Evolutionary conservation across 2,329 filamentous ascomycete species (phyloP), one percentile per base, ranked within the genome.

Genomic region (Salinomyces thailandicus): DNA sequence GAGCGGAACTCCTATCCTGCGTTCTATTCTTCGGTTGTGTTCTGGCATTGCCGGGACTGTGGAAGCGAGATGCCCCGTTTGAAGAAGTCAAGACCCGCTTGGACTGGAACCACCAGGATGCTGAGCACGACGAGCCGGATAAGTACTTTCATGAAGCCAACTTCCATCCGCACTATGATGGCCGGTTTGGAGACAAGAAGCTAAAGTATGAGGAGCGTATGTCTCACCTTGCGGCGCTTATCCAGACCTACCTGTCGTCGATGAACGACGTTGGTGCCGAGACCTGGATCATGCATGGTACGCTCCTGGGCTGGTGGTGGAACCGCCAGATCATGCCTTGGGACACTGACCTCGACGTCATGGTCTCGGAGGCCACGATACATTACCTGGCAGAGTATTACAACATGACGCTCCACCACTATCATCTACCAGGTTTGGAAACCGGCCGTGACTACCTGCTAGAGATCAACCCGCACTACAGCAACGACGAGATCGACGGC

Each of bases 221-320:
- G 15, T 53, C 59, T 11, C 62, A 72, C 40, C 62, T 77, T 13
- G 65, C 62, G 14, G 59, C 64, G 2, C 58, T 77, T 22, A 62
- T 76, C 41, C 67, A 67, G 45, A 69, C 71, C 2, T 77, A 77
- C 46, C 60, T 75, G 2, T 56, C 61, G 1, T 71, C 70, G 5
- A 77, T 77, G 72, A 57, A 64, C 28, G 62, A 68, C 34, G 64
- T 77, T 19, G 68, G 71, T 11, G 67, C 68, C 3, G 68, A 75
- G 45, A 77, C 73, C 6, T 78, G 73, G 73, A 68, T 78, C 38
- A 76, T 77, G 70, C 74, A 78, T 46, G 73, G 74, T 9, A 71
- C 69, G 5, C 56, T 78, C 27, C 58, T 77, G 12, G 71, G 72
- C 22, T 77, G 74, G 73, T 77, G 70, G 67, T 78, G 74, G 74